phyloP scores from a whole-genome alignment of 2,329 filamentous ascomycete genomes.

The Colletotrichum sp. region DNA sequence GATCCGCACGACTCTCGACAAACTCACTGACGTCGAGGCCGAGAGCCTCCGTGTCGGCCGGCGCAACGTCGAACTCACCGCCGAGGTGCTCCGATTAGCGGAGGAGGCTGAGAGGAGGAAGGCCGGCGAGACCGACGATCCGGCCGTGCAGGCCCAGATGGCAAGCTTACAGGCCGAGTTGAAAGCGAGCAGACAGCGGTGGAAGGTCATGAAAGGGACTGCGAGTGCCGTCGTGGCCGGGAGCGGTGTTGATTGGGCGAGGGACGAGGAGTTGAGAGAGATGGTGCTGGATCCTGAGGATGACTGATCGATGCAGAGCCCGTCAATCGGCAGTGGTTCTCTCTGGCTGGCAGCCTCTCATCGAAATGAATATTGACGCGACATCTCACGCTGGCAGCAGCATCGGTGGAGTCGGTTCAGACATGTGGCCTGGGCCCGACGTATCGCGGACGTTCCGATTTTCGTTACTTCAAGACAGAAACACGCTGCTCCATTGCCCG shows the following conservation, averaged over 20 bases:
- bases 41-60: conserved; percentile 61
- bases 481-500: no score
- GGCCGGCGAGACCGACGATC: conserved; percentile 58
- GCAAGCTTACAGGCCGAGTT: conserved; percentile 62
- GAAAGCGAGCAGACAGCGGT: conserved; percentile 67
- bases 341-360: not conserved
- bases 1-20: conserved; percentile 54
- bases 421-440: not conserved
- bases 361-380: not conserved
- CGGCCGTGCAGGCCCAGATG: conserved; percentile 59
- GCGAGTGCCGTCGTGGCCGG: conserved; percentile 80
- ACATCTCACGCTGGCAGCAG: not conserved
- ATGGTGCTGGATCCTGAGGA: conserved; percentile 74
- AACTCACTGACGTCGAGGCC: conserved; percentile 62
- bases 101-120: conserved; percentile 58
- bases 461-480: not conserved
- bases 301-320: not conserved
- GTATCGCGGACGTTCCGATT: not conserved
- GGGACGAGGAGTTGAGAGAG: conserved; percentile 68
- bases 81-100: conserved; percentile 67
- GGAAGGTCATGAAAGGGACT: conserved; percentile 78
- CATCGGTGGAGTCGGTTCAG: not conserved
- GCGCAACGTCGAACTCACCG: conserved; percentile 68
- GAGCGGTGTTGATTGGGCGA: conserved; percentile 83
- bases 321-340: not conserved